Percentiles rank a stretch among this genome's conserved stretches.
phyloP scores from a whole-genome alignment of 169 alveolate species.

The Plasmodium cynomolgi region DNA sequence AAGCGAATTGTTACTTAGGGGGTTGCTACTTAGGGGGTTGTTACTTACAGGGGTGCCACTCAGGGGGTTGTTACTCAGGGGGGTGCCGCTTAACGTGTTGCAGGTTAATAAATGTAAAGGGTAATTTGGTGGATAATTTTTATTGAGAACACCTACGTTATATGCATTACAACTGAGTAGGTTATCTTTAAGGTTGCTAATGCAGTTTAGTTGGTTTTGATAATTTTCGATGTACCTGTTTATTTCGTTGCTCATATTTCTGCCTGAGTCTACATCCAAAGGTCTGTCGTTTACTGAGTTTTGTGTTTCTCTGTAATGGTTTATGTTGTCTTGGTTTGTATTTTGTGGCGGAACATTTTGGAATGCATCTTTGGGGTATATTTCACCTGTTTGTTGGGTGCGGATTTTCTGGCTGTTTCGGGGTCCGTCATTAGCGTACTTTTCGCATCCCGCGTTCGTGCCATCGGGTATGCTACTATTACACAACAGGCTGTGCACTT shows the following conservation, averaged over 20 bases:
- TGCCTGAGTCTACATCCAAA: not conserved
- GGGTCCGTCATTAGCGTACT: not conserved
- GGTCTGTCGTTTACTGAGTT: not conserved
- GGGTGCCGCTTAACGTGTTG: too few relatives aligned
- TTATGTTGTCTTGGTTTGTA: not conserved
- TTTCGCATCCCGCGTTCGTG: not conserved
- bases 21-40: not conserved
- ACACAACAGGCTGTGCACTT: not conserved
- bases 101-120: not conserved
- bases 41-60: too few relatives aligned
- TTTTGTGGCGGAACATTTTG: constrained; percentile 7
- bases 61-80: too few relatives aligned
- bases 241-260: not conserved
- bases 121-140: not conserved
- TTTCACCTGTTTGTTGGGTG: not conserved
- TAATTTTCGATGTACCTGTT: not conserved
- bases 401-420: not conserved
- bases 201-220: constrained; percentile 20
- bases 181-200: not conserved
- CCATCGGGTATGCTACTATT: not conserved
- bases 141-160: not conserved
- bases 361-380: not conserved
- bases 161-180: not conserved
- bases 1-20: not conserved
- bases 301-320: constrained; percentile 13